Evolutionary conservation across 345 rosid species (phyloP), one percentile per base, ranked within the genome.

Genomic region (Camelina laxa): DNA sequence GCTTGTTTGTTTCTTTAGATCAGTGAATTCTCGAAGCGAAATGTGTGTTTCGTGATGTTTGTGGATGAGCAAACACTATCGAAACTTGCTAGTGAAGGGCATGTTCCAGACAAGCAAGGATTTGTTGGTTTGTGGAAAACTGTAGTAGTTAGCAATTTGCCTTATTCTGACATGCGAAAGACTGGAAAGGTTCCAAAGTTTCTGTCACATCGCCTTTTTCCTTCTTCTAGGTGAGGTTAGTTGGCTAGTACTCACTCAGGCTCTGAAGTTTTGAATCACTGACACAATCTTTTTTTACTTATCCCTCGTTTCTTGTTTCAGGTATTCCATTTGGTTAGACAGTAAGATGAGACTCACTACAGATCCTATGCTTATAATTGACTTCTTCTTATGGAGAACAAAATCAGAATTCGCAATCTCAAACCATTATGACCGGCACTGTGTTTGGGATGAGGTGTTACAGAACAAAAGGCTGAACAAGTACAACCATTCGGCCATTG

Each of bases 301-400:
- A 14, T 41, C 17, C 17, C 13, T 66, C 58, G 22, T 56, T 62
- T 38, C 41, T 66, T 62, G 39, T 57, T 79, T 55, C 81, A 94
- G 97, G 80, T 95, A 92, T 83, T 95, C 99, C 3, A 88, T 92
- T 73, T 95, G 99, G 99, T 73, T 95, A 55, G 97, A 95, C 65
- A 90, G 97, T 82, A 95, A 95, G 84, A 81, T 90, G 93, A 87
- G 97, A 68, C 97, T 95, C 53, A 75, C 77, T 51, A 75, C 85
- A 61, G 97, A 95, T 77, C 99, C 97, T 17, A 81, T 92, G 84
- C 70, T 85, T 64, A 84, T 95, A 27, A 82, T 95, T 54, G 97
- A 95, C 79, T 81, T 80, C 88, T 87, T 94, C 79, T 79, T 91
- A 70, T 94, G 97, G 98, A 82, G 91, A 81, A 81, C 79, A 30